Base-by-base conservation (phyloP, 169 alveolate genomes). In the Plasmodium adleri region DNA sequence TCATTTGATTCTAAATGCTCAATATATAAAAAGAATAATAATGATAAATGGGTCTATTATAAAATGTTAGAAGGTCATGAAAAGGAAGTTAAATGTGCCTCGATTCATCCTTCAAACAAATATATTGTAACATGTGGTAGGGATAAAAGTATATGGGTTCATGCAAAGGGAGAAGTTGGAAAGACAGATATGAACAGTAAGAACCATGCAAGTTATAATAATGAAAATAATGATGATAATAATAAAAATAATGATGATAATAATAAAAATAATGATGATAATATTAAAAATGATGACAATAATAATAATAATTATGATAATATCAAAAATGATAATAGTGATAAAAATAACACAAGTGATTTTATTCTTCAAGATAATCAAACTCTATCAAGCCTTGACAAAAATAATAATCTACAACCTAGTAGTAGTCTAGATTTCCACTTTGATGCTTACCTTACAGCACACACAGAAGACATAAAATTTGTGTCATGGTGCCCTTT, bases 51-150 rank as follows among this genome's bases (percentile, higher is more conserved):
- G 96, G 54, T 24, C 20, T 92, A 91, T 78, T 63, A 92, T 32
- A 73, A 75, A 43, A 75, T 76, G 4, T 86, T 94, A 59, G 95
- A 94, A 75, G 96, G 96, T 8, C 96, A 94, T 74, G 96, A 94
- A 54, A 94, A 92, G 73, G 96, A 94, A 90, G 95, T 94, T 0
- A 94, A 94, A 56, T 94, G 96, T 59, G 94, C 94, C 13, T 59
- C 95, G 0, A 88, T 94, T 66, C 94, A 94, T 64, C 87, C 91
- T 60, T 88, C 93, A 10, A 73, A 88, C 22, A 90, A 76, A 20
- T 94, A 90, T 59, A 80, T 94, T 17, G 96, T 94, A 12, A 94
- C 95, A 5, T 94, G 96, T 59, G 96, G 96, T 2, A 80, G 96
- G 17, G 96, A 94, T 60, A 94, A 94, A 72, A 90, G 95, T 13